Conservation (phyloP, 2,329 filamentous ascomycete species). For the Colletotrichum sojae region DNA sequence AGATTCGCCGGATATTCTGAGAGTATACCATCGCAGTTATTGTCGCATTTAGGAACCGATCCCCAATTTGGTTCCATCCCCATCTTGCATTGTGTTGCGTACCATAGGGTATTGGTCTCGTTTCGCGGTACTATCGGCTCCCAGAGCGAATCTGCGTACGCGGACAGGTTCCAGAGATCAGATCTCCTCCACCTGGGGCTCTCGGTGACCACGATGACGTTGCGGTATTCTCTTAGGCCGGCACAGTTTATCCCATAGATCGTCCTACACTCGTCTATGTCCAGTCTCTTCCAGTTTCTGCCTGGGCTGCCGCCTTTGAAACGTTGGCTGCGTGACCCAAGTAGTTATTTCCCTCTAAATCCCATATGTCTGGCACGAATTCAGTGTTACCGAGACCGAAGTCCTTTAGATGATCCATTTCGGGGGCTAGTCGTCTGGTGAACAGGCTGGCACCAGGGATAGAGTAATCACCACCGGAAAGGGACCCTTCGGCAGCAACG, state of each 20-base stretch:
- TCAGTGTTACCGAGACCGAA: too few species aligned
- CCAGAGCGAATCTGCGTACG: background rate
- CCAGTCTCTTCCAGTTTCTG: background rate
- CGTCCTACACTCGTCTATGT: background rate
- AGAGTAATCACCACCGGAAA: slow-evolving; percentile 3
- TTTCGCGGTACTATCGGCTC: slow-evolving; percentile 9
- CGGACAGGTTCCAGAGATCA: slow-evolving; percentile 14
- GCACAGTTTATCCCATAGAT: background rate
- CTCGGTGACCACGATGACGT: slow-evolving; percentile 18
- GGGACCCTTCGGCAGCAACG: slow-evolving; percentile 37
- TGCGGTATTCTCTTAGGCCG: slow-evolving; percentile 1
- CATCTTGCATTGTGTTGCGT: slow-evolving; percentile 6
- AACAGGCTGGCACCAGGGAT: slow-evolving; percentile 12
- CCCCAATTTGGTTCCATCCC: background rate
- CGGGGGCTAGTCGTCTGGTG: background rate
- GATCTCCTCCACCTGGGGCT: slow-evolving; percentile 12
- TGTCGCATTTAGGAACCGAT: background rate
- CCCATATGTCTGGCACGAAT: too few species aligned
- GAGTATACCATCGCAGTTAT: background rate
- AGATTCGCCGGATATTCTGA: background rate
- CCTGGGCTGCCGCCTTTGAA: background rate
- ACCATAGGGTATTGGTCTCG: slow-evolving; percentile 26
- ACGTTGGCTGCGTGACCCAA: background rate
- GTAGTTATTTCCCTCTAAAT: background rate
- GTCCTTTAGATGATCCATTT: background rate